A percentile compares a stretch with the other conserved stretches of the same genome.
These are phyloP conservation scores for Leccinum longicurvipes DNA, from an alignment of 768 basidiomycete genomes.

Conservation along the genomic window DNA sequence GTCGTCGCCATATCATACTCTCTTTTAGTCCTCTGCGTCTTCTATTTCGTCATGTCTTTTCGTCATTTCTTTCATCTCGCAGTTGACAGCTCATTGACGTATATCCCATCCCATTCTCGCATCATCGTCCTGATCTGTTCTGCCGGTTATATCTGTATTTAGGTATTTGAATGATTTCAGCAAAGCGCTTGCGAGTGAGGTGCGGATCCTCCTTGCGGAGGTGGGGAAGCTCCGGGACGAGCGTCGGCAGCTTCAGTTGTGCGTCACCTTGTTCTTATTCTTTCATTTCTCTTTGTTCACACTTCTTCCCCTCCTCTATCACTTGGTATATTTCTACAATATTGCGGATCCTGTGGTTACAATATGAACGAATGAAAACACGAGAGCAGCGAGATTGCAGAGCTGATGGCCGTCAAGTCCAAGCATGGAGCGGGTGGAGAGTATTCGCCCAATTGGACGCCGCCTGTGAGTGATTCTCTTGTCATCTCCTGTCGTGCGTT, in stretches of 20 bases:
- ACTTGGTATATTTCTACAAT: background rate
- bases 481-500: background rate
- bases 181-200: conserved; percentile 58
- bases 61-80: background rate
- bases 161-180: conserved; percentile 61
- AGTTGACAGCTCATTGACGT: conserved; percentile 7
- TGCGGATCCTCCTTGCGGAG: conserved; percentile 58
- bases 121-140: background rate
- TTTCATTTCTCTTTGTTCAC: background rate
- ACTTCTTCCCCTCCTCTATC: background rate
- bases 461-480: conserved; percentile 41
- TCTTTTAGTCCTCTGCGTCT: background rate
- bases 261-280: conserved; percentile 19
- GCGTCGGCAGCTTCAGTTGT: conserved; percentile 56
- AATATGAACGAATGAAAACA: background rate
- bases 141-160: background rate
- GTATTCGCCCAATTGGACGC: conserved; percentile 72
- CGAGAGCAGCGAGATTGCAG: conserved; percentile 70
- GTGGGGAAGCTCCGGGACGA: conserved; percentile 61
- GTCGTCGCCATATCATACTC: background rate
- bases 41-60: background rate
- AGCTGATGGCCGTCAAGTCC: conserved; percentile 77
- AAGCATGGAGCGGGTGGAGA: conserved; percentile 81
- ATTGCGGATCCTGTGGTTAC: background rate
- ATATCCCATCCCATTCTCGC: background rate